Conservation (phyloP, 1,284 basidiomycete genomes). For the Pyrrhoderma lamaoense region DNA sequence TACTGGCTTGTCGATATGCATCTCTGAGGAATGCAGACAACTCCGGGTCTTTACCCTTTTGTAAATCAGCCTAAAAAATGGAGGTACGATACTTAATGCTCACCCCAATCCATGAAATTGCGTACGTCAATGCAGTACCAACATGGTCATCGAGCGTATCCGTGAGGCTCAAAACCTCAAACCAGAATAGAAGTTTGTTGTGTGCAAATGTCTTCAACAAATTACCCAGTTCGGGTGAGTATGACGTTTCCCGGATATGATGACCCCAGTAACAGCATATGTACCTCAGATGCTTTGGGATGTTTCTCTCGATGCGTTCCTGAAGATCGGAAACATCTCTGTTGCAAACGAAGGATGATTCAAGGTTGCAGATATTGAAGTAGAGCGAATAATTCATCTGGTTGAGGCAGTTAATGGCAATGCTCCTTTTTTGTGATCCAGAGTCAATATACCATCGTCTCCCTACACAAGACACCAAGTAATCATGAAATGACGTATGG, state of each 20-base stretch:
- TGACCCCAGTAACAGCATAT: conserved; percentile 13
- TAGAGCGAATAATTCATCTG: conserved; percentile 5
- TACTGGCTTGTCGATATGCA: too few relatives aligned
- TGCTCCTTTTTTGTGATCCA: not conserved
- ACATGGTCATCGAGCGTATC: not conserved
- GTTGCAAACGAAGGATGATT: conserved; percentile 17
- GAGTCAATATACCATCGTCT: too few relatives aligned
- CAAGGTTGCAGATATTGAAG: conserved; percentile 21
- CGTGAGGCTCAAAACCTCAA: conserved; percentile 1
- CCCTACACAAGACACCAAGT: not conserved
- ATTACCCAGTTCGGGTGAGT: not conserved
- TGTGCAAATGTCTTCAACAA: not conserved
- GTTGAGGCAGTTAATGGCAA: conserved; percentile 20
- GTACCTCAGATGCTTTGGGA: conserved; percentile 13
- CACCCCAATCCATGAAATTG: too few relatives aligned
- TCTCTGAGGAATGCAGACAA: too few relatives aligned
- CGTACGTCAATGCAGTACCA: not conserved
- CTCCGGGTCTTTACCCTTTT: too few relatives aligned
- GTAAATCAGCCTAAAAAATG: too few relatives aligned
- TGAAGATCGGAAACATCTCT: conserved; percentile 15
- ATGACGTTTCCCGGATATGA: not conserved
- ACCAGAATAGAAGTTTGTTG: not conserved
- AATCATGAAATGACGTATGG: not conserved
- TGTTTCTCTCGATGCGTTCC: not conserved
- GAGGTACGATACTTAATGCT: too few relatives aligned